Percentiles rank a stretch among this genome's conserved stretches.
Conservation (phyloP, 176 grass and related monocot species). For the Aechmea fasciata region DNA sequence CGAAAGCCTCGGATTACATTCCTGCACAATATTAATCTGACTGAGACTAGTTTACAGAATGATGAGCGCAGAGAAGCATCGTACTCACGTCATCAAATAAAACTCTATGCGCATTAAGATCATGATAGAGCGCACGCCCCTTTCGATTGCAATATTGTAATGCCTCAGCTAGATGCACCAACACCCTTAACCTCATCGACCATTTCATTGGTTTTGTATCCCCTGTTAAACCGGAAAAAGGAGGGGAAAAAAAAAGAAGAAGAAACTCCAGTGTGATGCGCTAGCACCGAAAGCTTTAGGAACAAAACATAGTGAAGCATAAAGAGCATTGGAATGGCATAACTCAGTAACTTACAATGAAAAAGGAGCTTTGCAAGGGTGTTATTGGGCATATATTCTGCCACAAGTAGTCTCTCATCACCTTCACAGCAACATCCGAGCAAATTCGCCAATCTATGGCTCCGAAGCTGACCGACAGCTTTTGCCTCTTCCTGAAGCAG, state of each 20-base stretch:
- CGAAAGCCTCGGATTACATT: constrained; percentile 94
- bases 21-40: constrained; percentile 34
- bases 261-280: too few species aligned
- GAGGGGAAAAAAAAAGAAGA: background rate
- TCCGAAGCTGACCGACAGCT: constrained; percentile 72
- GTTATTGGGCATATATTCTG: constrained; percentile 96
- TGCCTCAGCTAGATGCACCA: constrained; percentile 85
- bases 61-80: constrained; percentile 14
- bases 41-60: constrained; percentile 15
- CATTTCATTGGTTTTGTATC: constrained; percentile 97
- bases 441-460: constrained; percentile 76
- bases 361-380: constrained; percentile 95
- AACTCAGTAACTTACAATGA: constrained; percentile 57
- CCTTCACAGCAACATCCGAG: constrained; percentile 95
- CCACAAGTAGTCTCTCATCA: constrained; percentile 93
- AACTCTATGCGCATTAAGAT: constrained; percentile 98
- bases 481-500: constrained; percentile 86
- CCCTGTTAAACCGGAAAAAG: constrained; percentile 49
- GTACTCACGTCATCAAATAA: constrained; percentile 83
- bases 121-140: constrained; percentile 91
- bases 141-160: constrained; percentile 82
- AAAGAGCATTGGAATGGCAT: too few species aligned
- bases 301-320: too few species aligned
- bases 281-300: too few species aligned
- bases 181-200: constrained; percentile 93